A percentile compares a stretch with the other conserved stretches of the same genome.
phyloP scores from a whole-genome alignment of 192 early-diverging fungal species.

The Entomortierella parvispora region DNA sequence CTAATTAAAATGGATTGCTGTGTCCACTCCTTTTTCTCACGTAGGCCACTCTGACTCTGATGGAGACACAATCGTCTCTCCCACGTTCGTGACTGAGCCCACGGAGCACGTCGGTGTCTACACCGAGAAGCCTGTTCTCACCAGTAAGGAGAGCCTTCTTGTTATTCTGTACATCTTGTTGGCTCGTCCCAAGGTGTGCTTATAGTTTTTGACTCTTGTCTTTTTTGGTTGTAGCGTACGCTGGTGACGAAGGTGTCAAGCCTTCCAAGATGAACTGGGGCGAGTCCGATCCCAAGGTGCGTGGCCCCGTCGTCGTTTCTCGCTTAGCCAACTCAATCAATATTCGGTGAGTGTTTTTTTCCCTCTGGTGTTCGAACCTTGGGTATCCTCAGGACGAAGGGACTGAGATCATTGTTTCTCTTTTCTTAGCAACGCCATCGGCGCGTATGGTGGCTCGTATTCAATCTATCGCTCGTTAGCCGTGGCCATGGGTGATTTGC shows the following conservation, averaged over 20 bases:
- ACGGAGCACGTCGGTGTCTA: slow-evolving; percentile 6
- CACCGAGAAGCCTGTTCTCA: slow-evolving; percentile 37
- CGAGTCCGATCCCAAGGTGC: slow-evolving; percentile 68
- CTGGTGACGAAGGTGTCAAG: slow-evolving; percentile 70
- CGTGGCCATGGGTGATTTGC: slow-evolving; percentile 88
- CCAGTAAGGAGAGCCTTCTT: slow-evolving; percentile 24
- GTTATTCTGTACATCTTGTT: not conserved
- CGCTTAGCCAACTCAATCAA: slow-evolving; percentile 78
- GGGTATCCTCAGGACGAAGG: not conserved
- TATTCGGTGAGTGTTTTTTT: slow-evolving; percentile 60
- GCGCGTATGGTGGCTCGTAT: slow-evolving; percentile 93
- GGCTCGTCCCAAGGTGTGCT: not conserved
- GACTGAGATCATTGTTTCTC: not conserved
- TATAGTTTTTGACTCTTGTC: not conserved
- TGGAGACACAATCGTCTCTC: slow-evolving; percentile 41
- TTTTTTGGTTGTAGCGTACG: slow-evolving; percentile 54
- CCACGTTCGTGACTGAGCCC: slow-evolving; percentile 8
- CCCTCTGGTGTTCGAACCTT: too few relatives aligned
- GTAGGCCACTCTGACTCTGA: slow-evolving; percentile 49
- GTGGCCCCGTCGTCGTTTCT: slow-evolving; percentile 91
- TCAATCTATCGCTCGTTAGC: slow-evolving; percentile 92
- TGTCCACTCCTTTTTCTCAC: not conserved
- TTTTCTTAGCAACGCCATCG: slow-evolving; percentile 84
- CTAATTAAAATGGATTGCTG: too few relatives aligned
- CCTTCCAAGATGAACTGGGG: slow-evolving; percentile 86